A percentile compares a stretch with the other conserved stretches of the same genome.
Conservation (phyloP, 148 eudicot genomes). For the Agrostemma githago region DNA sequence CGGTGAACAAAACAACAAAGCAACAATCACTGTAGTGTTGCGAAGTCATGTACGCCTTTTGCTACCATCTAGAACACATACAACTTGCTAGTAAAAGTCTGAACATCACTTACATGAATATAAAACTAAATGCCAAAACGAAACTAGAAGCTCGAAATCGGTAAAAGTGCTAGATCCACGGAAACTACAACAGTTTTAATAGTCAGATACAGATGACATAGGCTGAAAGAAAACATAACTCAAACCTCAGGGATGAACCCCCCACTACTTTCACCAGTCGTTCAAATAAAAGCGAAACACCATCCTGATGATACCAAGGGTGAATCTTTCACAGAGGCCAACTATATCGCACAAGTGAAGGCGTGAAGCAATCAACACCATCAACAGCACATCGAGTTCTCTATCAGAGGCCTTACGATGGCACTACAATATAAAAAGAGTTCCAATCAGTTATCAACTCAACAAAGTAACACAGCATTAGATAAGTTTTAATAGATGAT, state of each 20-base stretch:
- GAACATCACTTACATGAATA: not conserved
- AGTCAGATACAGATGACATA: not conserved
- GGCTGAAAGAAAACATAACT: not conserved
- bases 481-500: too few species aligned
- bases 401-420: not conserved
- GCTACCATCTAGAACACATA: not conserved
- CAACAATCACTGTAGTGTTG: not conserved
- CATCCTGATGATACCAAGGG: not conserved
- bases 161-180: not conserved
- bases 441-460: not conserved
- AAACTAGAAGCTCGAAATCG: not conserved
- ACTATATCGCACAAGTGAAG: not conserved
- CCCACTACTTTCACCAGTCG: not conserved
- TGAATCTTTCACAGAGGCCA: not conserved
- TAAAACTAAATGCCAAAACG: not conserved
- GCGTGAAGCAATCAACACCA: not conserved
- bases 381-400: not conserved
- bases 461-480: not conserved
- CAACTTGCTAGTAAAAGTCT: too few species aligned
- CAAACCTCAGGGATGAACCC: not conserved
- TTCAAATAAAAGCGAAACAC: not conserved
- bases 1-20: not conserved
- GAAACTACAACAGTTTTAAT: constrained; percentile 5
- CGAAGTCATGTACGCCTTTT: not conserved
- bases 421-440: not conserved